A percentile compares a stretch with the other conserved stretches of the same genome.
Evolutionary conservation across 768 basidiomycete species (phyloP).

Genomic region (Suillus ampliporus): DNA sequence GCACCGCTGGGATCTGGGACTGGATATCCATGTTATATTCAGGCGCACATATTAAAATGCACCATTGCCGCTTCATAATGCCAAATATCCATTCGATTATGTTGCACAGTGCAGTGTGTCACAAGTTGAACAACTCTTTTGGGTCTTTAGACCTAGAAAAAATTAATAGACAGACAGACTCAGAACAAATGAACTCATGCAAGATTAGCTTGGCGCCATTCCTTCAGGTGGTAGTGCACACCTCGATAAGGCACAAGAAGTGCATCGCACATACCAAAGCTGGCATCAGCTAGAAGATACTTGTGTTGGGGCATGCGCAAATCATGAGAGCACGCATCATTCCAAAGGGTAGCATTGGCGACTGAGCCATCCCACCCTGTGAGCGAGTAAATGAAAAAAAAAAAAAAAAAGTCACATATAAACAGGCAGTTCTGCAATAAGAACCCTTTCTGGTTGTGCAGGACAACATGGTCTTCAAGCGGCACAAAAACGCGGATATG

Average conservation of each 20-base stretch:
- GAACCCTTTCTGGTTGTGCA: slow-evolving; percentile 17
- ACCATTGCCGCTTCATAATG: slow-evolving; percentile 23
- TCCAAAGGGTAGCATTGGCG: slow-evolving; percentile 16
- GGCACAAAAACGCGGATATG: slow-evolving; percentile 6
- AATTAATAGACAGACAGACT: background rate
- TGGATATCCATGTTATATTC: slow-evolving; percentile 23
- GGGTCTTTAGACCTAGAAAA: background rate
- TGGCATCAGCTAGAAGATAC: slow-evolving; percentile 10
- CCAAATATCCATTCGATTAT: slow-evolving; percentile 29
- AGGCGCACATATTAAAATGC: slow-evolving; percentile 12
- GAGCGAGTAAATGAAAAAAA: slow-evolving; percentile 18
- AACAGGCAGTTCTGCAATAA: slow-evolving; percentile 19
- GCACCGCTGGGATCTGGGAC: slow-evolving; percentile 21
- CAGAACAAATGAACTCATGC: background rate
- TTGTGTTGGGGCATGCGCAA: slow-evolving; percentile 30
- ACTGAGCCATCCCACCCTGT: slow-evolving; percentile 18
- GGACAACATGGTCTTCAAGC: slow-evolving; percentile 1
- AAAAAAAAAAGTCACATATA: slow-evolving; percentile 15
- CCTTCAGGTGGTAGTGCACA: slow-evolving; percentile 41
- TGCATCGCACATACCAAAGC: slow-evolving; percentile 19
- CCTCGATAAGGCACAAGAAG: slow-evolving; percentile 27
- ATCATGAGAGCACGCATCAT: slow-evolving; percentile 13
- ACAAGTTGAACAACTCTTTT: slow-evolving; percentile 10
- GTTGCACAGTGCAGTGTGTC: background rate
- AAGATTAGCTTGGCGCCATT: slow-evolving; percentile 2